Conservation (phyloP, 805 yeast species). For the Vanderwaltozyma yarrowii region DNA sequence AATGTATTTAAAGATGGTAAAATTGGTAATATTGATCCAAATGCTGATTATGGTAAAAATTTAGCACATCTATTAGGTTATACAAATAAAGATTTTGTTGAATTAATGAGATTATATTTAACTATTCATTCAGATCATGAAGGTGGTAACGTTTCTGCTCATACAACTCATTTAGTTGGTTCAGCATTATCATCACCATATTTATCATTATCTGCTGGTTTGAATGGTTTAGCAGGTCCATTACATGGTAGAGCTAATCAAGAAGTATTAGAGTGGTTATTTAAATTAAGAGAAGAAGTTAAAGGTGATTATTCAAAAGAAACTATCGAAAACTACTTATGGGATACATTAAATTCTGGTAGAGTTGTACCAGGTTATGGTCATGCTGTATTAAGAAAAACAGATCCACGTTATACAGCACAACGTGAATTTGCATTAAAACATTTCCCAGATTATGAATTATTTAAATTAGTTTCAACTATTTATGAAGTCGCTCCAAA, state of each 20-base stretch:
- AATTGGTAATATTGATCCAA: constrained; percentile 38
- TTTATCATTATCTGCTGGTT: constrained; percentile 70
- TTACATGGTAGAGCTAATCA: constrained; percentile 83
- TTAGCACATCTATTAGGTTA: constrained; percentile 48
- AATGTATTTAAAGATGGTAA: constrained; percentile 79
- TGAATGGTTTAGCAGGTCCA: constrained; percentile 82
- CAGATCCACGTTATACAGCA: constrained; percentile 82
- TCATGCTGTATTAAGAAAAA: constrained; percentile 79
- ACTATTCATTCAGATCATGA: constrained; percentile 83
- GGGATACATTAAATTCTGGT: constrained; percentile 72
- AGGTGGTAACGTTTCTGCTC: constrained; percentile 86
- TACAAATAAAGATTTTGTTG: constrained; percentile 60
- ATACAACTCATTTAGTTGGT: constrained; percentile 78
- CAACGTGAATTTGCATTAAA: constrained; percentile 72
- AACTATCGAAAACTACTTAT: constrained; percentile 63
- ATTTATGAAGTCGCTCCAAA: constrained; percentile 77
- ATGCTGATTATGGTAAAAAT: constrained; percentile 58
- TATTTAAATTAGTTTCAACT: constrained; percentile 67
- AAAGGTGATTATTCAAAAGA: constrained; percentile 59
- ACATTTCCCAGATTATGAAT: constrained; percentile 69
- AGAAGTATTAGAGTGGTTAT: constrained; percentile 76
- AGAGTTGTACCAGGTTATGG: constrained; percentile 87
- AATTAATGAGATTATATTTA: constrained; percentile 70
- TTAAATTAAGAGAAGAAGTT: constrained; percentile 48
- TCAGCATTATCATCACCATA: constrained; percentile 73